Base-by-base conservation (phyloP, 108 stramenopile genomes). In the Cyclotella distinguenda region DNA sequence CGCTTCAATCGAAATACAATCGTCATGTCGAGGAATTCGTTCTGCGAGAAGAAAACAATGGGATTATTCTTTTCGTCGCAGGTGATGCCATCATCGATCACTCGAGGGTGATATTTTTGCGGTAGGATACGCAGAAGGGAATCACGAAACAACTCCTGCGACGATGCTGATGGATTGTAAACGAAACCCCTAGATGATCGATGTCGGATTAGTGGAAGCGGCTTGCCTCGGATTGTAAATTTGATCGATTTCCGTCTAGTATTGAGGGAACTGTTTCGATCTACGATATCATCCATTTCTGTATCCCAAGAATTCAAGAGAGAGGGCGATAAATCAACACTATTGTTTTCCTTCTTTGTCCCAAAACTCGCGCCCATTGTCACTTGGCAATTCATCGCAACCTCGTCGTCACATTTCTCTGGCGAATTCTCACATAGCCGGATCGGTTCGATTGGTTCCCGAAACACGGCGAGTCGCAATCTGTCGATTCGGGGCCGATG, bases 161-260 rank as follows among this genome's bases (percentile, higher is more conserved):
- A 49, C 7, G 62, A 51, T 11, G 65, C 49, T 12, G 87, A 88
- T 46, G 93, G 93, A 77, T 94, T 94, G 71, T 91, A 94, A 53
- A 86, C 61, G 36, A 78, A 82, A 47, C 88, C 86, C 21, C 86
- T 43, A 21, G 66, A 53, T 3, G 86, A 84, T 30, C 93, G 78
- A 82, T 94, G 93, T 9, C 93, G 81, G 13, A 68, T 49, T 13
- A 94, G 70, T 25, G 87, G 86, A n/a, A 74, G 72, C n/a, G 93
- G 93, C 33, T 88, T 86, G 1, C 93, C 93, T 23, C 84, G 56
- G 6, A 94, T 66, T 38, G 73, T 81, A 50, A 85, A 88, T 40
- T 70, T 74, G 40, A 82, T 68, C 12, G 48, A 36, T 33, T 63
- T 72, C 27, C 66, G 54, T 28, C 42, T 64, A 10, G 27, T 19